Base-by-base conservation (phyloP, 257 asterid species). In the Linaria vulgaris region DNA sequence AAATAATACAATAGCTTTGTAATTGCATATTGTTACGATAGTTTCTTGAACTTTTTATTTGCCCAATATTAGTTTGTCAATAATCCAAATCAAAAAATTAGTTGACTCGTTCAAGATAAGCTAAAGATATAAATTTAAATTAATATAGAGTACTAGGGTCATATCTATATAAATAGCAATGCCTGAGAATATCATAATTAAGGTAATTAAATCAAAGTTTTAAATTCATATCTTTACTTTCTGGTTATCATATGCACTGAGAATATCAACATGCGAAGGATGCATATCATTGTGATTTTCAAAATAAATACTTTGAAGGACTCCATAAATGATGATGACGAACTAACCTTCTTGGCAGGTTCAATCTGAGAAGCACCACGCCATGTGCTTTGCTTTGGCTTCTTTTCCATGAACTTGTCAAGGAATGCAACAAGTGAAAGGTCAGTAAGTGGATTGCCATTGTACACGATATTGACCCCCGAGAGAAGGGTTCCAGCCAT, bases 351-450 rank as follows among this genome's bases (percentile, higher is more conserved):
- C 83, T 89, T 87, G 39, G 94, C 76, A 11, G 99, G 99, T 79
- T 89, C 97, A 63, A 92, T 89, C 59, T 87, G 81, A 38, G 97
- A 85, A 68, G 87, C 88, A 51, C 95, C 99, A 19, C 88, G 99
- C 99, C 99, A 92, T 38, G 85, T 72, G 61, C 59, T 82, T 64
- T 82, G 90, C 73, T 79, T 89, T 48, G 99, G 91, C 76, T 87
- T 92, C 88, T 89, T 92, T 76, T 92, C 99, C 96, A 89, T 89
- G 80, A 92, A 85, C 78, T 92, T 92, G 82, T 92, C 96, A 66
- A 92, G 73, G 83, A 92, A 92, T 0, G 99, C 81, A 71, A 76
- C 68, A 25, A 92, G 84, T 4, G 97, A 83, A 47, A 92, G 95
- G 67, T 92, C 99, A 24, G 51, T 84, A 11, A 92, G 74, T 48